phyloP scores from a whole-genome alignment of 1,284 basidiomycete genomes.

The Marasmius sp. region DNA sequence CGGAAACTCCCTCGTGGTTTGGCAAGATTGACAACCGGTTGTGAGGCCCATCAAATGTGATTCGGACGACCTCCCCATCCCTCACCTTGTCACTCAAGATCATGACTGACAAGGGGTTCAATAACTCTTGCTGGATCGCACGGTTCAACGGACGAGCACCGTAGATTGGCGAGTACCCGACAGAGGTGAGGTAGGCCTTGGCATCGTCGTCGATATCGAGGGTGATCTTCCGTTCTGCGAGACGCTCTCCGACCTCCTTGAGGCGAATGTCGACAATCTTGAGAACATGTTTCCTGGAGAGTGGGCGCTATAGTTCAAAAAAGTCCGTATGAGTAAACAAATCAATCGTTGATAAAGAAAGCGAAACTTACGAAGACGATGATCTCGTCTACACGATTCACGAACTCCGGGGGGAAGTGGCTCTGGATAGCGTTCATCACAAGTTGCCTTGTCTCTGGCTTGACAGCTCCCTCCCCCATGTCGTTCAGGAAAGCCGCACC shows the following conservation, averaged over 20 bases:
- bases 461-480: constrained; percentile 74
- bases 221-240: constrained; percentile 78
- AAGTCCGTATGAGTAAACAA: constrained; percentile 22
- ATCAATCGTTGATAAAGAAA: constrained; percentile 3
- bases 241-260: constrained; percentile 71
- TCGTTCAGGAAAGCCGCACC: constrained; percentile 80
- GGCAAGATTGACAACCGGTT: constrained; percentile 83
- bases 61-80: constrained; percentile 77
- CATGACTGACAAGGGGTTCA: constrained; percentile 90
- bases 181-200: constrained; percentile 81
- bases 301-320: constrained; percentile 55
- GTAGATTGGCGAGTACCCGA: constrained; percentile 84
- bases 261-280: constrained; percentile 88
- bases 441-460: constrained; percentile 56
- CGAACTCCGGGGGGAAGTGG: constrained; percentile 92
- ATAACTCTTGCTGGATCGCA: constrained; percentile 89
- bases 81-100: constrained; percentile 83
- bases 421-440: constrained; percentile 80
- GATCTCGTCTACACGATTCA: constrained; percentile 90
- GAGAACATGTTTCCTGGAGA: constrained; percentile 73
- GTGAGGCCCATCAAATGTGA: constrained; percentile 82
- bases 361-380: constrained; percentile 77
- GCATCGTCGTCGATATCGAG: constrained; percentile 77
- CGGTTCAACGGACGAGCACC: constrained; percentile 93
- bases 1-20: constrained; percentile 73